Conservation (phyloP, 1,139 yeast genomes). For the Groenewaldozyma sp. region DNA sequence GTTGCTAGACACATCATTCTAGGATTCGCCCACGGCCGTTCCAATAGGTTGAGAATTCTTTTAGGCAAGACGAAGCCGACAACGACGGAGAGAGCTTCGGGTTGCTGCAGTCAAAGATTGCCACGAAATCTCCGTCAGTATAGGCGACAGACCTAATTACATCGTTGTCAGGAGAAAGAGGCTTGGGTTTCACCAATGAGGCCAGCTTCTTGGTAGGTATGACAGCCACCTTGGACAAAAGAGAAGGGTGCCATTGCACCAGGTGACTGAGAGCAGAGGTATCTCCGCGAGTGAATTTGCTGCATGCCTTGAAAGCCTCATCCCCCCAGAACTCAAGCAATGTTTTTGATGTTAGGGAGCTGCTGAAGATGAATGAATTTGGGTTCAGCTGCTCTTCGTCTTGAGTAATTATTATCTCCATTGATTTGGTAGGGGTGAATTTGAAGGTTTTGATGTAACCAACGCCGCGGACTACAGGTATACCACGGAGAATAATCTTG, state of each 20-base stretch:
- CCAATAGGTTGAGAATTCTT: slow-evolving; percentile 28
- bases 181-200: slow-evolving; percentile 11
- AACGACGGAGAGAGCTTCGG: neutral
- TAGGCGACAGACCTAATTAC: slow-evolving; percentile 11
- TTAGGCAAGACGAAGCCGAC: slow-evolving; percentile 21
- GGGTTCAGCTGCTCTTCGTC: slow-evolving; percentile 51
- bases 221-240: slow-evolving; percentile 61
- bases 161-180: slow-evolving; percentile 7
- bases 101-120: slow-evolving; percentile 24
- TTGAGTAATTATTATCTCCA: slow-evolving; percentile 59
- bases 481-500: slow-evolving; percentile 52
- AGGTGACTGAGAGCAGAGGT: slow-evolving; percentile 64
- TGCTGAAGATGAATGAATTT: slow-evolving; percentile 57
- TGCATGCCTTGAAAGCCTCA: slow-evolving; percentile 55
- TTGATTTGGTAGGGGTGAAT: slow-evolving; percentile 43
- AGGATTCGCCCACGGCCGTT: slow-evolving; percentile 20
- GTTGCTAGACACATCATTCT: too few species aligned
- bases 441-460: slow-evolving; percentile 56
- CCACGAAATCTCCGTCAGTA: slow-evolving; percentile 32
- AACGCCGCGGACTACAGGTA: slow-evolving; percentile 41
- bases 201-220: slow-evolving; percentile 51
- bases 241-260: slow-evolving; percentile 86
- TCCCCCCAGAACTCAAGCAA: slow-evolving; percentile 72
- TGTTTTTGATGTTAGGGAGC: slow-evolving; percentile 54
- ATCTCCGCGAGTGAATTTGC: slow-evolving; percentile 45